phyloP scores from a whole-genome alignment of 83 land plant species.

The Picea abies region DNA sequence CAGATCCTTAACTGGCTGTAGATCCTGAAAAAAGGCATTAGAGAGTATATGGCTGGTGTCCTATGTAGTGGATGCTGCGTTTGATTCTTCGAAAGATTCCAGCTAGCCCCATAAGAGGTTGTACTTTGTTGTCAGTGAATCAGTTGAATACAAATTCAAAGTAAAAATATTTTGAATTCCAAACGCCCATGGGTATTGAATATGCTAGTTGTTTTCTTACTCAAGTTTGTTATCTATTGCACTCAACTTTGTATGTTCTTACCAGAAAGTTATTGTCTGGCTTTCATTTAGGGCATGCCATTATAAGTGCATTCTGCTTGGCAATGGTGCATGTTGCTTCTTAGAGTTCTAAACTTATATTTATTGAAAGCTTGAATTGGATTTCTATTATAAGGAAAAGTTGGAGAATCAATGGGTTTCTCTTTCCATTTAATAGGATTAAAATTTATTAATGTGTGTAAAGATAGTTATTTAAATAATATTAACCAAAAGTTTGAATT shows the following conservation, averaged over 20 bases:
- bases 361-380: neutral
- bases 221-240: neutral
- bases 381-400: neutral
- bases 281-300: neutral
- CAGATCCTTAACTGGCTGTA: conserved; percentile 11
- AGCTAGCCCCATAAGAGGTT: conserved; percentile 9
- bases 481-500: too few species aligned
- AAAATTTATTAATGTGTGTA: too few species aligned
- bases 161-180: neutral
- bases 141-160: neutral
- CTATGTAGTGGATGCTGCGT: conserved; percentile 7
- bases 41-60: neutral
- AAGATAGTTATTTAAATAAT: too few species aligned
- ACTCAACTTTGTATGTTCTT: neutral
- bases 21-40: neutral
- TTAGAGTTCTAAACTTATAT: neutral
- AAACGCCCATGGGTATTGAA: conserved; percentile 1
- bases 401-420: conserved; percentile 2
- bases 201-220: neutral
- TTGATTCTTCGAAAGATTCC: neutral
- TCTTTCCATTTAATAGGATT: neutral
- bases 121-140: neutral
- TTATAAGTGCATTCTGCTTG: neutral
- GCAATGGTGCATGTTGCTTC: neutral
- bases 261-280: neutral